Base-by-base conservation (phyloP, 2,329 filamentous ascomycete species). In the Ilyonectria robusta region DNA sequence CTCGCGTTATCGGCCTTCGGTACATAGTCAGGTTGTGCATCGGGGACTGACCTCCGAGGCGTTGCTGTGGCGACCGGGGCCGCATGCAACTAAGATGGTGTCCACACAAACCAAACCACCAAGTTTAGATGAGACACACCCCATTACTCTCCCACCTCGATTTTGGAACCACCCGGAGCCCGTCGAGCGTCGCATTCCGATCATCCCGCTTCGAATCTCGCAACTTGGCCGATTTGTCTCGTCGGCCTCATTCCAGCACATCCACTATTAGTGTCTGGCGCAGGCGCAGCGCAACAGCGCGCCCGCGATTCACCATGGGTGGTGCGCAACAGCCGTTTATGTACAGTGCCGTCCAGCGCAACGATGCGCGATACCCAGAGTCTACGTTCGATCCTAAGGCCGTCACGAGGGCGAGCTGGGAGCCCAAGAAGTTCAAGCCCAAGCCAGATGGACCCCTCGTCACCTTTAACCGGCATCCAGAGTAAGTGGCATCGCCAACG, bases 401-500 rank as follows among this genome's bases (percentile, higher is more conserved):
- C 66, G 88, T 94, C 55, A 95, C 94, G 23, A 88, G 94, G 77
- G 92, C 93, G 69, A 95, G 93, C 81, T 93, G 89, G 84, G 84
- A 89, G 76, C 87, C 89, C 13, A 88, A 89, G 60, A 84, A 88
- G 46, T 84, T 82, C 29, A 91, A 87, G 76, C 86, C 88, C 47
- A 92, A 92, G 85, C 87, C 86, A 50, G 86, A 93, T 59, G 94
- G 94, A 0, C 94, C 94, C 13, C 83, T 97, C 70, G 83, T 98
- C 69, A 88, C 92, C 66, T 92, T 97, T 85, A 96, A 97, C 80
- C 87, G 89, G 65, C 95, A 97, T 80, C 94, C 95, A 1, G 94
- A 98, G 92, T 94, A 86, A 77, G 90, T 83, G 19, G 26, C 26
- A 21, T 26, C 31, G 8, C 47, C 9, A 35, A 53, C 35, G 31